A percentile compares a stretch with the other conserved stretches of the same genome.
Evolutionary conservation across 73 alveolate species (phyloP).

Genomic region (Diophrys sp.): DNA sequence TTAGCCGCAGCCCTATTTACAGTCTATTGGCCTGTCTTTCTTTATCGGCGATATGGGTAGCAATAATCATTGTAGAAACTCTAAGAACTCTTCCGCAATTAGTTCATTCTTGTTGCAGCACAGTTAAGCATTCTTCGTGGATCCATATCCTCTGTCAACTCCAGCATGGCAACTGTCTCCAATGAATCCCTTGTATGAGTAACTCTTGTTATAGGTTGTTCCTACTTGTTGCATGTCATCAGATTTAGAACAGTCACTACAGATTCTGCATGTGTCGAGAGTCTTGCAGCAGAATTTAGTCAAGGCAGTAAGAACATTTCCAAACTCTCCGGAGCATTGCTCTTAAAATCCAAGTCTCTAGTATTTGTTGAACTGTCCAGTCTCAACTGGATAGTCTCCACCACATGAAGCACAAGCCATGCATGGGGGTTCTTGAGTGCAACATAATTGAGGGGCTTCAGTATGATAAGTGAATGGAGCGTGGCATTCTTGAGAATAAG

Average conservation of each 20-base stretch:
- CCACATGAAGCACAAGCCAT: neutral
- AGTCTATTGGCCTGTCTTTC: too few species aligned
- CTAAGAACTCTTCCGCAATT: neutral
- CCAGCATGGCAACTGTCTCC: neutral
- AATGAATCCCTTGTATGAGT: neutral
- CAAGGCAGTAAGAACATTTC: neutral
- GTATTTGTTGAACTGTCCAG: neutral
- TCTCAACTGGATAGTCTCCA: neutral
- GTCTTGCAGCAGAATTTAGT: neutral
- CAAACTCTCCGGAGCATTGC: neutral
- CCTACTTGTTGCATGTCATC: neutral
- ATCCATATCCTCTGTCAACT: neutral
- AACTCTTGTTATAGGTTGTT: too few species aligned
- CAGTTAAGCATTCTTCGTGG: neutral
- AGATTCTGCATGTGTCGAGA: neutral
- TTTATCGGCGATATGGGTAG: too few species aligned
- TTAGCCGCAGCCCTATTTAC: too few species aligned
- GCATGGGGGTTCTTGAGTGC: neutral
- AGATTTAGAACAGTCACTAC: neutral
- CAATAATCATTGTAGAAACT: neutral
- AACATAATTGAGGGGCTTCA: neutral
- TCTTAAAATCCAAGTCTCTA: neutral
- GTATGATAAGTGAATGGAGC: neutral
- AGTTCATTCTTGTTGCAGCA: neutral
- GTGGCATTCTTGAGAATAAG: neutral